Base-by-base conservation (phyloP, 2,329 filamentous ascomycete genomes). In the Penicillium sp. region DNA sequence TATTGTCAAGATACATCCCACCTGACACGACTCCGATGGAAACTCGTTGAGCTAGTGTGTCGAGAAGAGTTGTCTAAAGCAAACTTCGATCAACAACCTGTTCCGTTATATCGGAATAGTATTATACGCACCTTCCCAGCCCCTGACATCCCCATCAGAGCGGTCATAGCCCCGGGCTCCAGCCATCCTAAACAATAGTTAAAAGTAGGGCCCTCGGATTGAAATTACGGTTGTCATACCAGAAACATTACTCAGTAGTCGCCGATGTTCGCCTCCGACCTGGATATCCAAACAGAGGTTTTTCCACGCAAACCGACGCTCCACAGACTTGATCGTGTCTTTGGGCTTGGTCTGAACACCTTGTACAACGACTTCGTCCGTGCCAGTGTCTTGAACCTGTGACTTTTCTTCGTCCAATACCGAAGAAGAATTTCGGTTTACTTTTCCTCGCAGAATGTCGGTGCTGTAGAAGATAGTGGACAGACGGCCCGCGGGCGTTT, bases 1-100 rank as follows among this genome's bases (percentile, higher is more conserved):
- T 79, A 4, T 84, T 85, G 59, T 87, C 83, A 14, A 88, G 84
- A 16, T 87, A 71, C 82, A 87, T 86, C 54, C 86, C 81, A 6
- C 85, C 85, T 0, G 83, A 85, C 14, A 88, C 79, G 1, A 87
- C 81, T 12, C 85, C 85, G 65, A 84, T 81, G 0, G 78, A 81
- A 0, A 79, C 83, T 16, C 86, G 76, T 55, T 82, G 77, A 0
- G 83, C 82, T 2, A 86, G 69, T 2, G 79, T 79, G 66, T 85
- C 81, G 7, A 85, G 74, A 1, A 85, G 68, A 0, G 83, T 85
- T 0, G 83, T 85, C 55, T 35, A 35, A 35, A 35, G 30, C 12
- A 35, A 35, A 16, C 14, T 33, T 9, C 14, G 12, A 35, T 35
- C 30, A 35, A 35, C 30, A 35, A 35, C 16, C 30, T 35, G 30